Base-by-base conservation (phyloP, 2,329 filamentous ascomycete genomes). In the Colletotrichum noveboracense region DNA sequence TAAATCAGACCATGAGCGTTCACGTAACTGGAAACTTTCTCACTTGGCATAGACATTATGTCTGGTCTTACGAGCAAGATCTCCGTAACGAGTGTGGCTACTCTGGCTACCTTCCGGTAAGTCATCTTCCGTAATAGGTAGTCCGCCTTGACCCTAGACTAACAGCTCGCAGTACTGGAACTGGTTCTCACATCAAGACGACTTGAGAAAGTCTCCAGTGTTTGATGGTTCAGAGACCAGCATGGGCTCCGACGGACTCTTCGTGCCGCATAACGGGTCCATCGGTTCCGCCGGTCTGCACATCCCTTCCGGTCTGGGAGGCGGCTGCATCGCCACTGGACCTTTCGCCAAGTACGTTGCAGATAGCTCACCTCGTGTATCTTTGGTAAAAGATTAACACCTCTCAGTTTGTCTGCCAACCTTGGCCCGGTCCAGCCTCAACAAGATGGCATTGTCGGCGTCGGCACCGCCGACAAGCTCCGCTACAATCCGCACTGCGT, bases 191-290 rank as follows among this genome's bases (percentile, higher is more conserved):
- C 16, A 18, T 1, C 36, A 38, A 26, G 43, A 56, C 26, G 32
- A 67, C 5, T 9, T 67, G 16, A 43, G 43, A 26, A 82, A 78
- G 77, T 85, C 82, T 16, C 79, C 84, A 10, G 79, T 87, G 21
- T 85, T 85, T 76, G 85, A 87, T 65, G 85, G 86, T 24, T 85
- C 82, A 58, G 82, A 81, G 6, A 82, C 79, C 67, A 84, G 82
- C 21, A 80, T 87, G 78, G 83, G 83, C 26, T 84, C 84, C 26
- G 83, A 87, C 62, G 85, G 86, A 9, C 82, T 70, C 18, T 79
- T 79, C 66, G 79, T 84, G 69, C 64, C 79, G 55, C 78, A 79
- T 18, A 77, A 80, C 38, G 78, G 67, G 32, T 64, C 77, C 79
- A 43, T 70, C 28, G 74, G 77, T 18, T 65, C 66, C 21, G 76